Conservation (phyloP, 768 basidiomycete genomes). For the Termitomyces sp. region DNA sequence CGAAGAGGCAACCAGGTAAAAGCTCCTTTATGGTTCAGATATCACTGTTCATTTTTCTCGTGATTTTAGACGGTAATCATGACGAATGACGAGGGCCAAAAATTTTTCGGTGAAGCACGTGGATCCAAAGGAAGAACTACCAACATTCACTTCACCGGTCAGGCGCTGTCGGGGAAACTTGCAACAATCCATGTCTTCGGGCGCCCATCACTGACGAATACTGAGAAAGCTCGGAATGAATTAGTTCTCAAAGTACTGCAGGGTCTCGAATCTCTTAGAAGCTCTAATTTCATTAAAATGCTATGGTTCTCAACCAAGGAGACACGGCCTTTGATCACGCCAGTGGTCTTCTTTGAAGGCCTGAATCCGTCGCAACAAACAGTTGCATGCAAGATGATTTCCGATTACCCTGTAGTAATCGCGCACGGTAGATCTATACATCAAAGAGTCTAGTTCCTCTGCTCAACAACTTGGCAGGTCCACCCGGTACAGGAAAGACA, state of each 20-base stretch:
- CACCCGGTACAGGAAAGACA: constrained; percentile 51
- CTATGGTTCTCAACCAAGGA: constrained; percentile 31
- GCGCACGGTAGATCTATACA: constrained; percentile 27
- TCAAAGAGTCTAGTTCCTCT: not conserved
- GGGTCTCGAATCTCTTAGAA: constrained; percentile 20
- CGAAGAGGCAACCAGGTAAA: constrained; percentile 30
- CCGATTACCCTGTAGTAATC: constrained; percentile 24
- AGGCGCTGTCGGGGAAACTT: constrained; percentile 17
- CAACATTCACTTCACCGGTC: constrained; percentile 20
- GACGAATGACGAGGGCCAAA: constrained; percentile 23
- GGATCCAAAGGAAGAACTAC: constrained; percentile 29
- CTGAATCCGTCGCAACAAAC: constrained; percentile 33
- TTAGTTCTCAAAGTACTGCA: constrained; percentile 31
- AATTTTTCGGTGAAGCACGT: constrained; percentile 25
- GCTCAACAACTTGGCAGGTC: constrained; percentile 23
- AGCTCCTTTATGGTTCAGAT: not conserved
- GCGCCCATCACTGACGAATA: constrained; percentile 29
- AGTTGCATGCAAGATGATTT: constrained; percentile 31
- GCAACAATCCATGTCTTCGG: constrained; percentile 34
- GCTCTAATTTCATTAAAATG: constrained; percentile 26
- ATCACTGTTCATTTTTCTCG: not conserved
- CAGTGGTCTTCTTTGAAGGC: not conserved
- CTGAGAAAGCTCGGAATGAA: constrained; percentile 33
- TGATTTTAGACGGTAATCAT: constrained; percentile 22
- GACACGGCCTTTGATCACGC: not conserved